These are phyloP conservation scores for Arthrobotrys conoides DNA, from an alignment of 2,329 filamentous ascomycete genomes.

Conservation along the genomic window DNA sequence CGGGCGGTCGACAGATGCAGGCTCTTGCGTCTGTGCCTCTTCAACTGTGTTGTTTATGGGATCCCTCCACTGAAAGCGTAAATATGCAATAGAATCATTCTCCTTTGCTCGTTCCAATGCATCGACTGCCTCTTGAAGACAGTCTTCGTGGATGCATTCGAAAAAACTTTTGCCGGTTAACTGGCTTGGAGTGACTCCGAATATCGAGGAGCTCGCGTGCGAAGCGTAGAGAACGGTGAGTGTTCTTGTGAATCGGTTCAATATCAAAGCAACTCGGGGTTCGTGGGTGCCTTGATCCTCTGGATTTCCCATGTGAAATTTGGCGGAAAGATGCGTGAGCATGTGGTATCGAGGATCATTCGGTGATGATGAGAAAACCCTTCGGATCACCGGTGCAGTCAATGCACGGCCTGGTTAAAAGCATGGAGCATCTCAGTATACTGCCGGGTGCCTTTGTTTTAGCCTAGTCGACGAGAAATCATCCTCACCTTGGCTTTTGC, in stretches of 20 bases:
- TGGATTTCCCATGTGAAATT: conserved; percentile 75
- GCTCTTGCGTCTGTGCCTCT: conserved; percentile 64
- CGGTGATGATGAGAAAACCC: conserved; percentile 84
- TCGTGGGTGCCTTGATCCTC: conserved; percentile 76
- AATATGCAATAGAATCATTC: conserved; percentile 90
- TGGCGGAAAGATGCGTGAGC: conserved; percentile 85
- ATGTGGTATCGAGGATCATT: conserved; percentile 90
- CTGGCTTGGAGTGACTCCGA: conserved; percentile 79
- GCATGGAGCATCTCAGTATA: conserved; percentile 54
- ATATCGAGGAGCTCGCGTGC: conserved; percentile 79
- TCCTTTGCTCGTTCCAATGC: conserved; percentile 88
- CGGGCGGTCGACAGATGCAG: conserved; percentile 60
- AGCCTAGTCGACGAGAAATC: conserved; percentile 61
- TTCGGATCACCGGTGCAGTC: conserved; percentile 82
- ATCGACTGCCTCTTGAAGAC: conserved; percentile 80
- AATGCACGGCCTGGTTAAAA: conserved; percentile 76
- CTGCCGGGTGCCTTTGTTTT: conserved; percentile 13
- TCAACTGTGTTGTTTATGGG: conserved; percentile 68
- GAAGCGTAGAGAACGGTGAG: conserved; percentile 90
- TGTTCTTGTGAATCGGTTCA: conserved; percentile 87
- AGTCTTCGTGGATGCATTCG: conserved; percentile 84
- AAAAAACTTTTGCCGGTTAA: conserved; percentile 86
- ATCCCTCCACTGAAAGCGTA: conserved; percentile 87
- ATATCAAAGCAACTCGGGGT: conserved; percentile 84
- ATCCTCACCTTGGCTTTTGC: conserved; percentile 82